Evolutionary conservation across 2,329 filamentous ascomycete species (phyloP).

Genomic region (Aspergillus brunneoviolaceus): DNA sequence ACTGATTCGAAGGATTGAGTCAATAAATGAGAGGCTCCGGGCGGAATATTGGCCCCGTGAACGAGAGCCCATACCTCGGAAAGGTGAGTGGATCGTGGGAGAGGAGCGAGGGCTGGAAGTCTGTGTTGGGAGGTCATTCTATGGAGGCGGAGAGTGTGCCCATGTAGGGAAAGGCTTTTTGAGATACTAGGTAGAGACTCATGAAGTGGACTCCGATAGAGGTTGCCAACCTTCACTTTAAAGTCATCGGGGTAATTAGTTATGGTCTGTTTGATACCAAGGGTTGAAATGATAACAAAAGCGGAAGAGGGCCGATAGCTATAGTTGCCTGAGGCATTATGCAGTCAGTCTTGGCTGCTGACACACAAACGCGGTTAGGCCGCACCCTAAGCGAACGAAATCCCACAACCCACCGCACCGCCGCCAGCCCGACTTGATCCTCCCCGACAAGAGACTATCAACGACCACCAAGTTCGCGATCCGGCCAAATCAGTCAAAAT

Average conservation of each 20-base stretch:
- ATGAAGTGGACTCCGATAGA: not conserved
- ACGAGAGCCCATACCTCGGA: constrained; percentile 41
- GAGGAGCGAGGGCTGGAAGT: constrained; percentile 78
- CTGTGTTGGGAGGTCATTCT: constrained; percentile 77
- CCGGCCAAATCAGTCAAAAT: constrained; percentile 51
- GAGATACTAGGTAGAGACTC: constrained; percentile 13
- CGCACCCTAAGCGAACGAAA: constrained; percentile 45
- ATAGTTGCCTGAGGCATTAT: constrained; percentile 8
- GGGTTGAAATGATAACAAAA: not conserved
- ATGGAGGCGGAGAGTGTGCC: constrained; percentile 76
- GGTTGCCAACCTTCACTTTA: not conserved
- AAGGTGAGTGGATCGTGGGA: constrained; percentile 82
- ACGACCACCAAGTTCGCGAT: constrained; percentile 44
- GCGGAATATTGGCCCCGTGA: constrained; percentile 65
- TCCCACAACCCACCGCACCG: constrained; percentile 44
- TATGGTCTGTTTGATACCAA: too few relatives aligned
- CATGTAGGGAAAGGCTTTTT: constrained; percentile 53
- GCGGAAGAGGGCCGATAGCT: not conserved
- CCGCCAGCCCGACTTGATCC: constrained; percentile 33
- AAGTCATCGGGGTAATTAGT: too few relatives aligned
- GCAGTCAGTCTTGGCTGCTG: constrained; percentile 17
- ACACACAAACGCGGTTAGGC: constrained; percentile 30
- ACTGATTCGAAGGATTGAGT: constrained; percentile 71
- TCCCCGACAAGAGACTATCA: constrained; percentile 42
- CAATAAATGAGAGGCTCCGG: constrained; percentile 74